A percentile compares a stretch with the other conserved stretches of the same genome.
Evolutionary conservation across 177 flowering plant species (phyloP).

Genomic region (Vitis hybrid): DNA sequence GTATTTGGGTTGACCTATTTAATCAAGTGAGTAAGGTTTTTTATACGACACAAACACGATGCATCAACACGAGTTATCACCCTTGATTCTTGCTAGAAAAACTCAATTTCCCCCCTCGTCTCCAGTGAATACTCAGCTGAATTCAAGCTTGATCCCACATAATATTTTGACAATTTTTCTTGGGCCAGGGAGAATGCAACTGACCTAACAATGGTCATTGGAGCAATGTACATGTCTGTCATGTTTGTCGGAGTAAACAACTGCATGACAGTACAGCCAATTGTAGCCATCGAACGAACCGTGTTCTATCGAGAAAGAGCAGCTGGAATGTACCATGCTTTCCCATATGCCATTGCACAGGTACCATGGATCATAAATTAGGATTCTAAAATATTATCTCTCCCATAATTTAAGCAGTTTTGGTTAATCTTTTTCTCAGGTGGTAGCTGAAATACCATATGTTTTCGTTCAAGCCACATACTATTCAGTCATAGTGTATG

Average conservation of each 20-base stretch:
- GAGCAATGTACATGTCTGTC: slow-evolving; percentile 65
- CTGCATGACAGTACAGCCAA: slow-evolving; percentile 19
- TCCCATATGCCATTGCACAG: slow-evolving; percentile 22
- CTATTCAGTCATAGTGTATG: slow-evolving; percentile 63
- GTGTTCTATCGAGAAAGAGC: slow-evolving; percentile 29
- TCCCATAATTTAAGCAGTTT: no score
- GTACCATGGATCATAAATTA: slow-evolving; percentile 5
- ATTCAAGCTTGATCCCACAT: no score
- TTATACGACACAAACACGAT: no score
- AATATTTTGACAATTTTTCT: not conserved
- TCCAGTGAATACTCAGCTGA: no score
- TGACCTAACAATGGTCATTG: slow-evolving; percentile 52
- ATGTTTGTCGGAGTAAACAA: slow-evolving; percentile 31
- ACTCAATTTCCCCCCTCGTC: no score
- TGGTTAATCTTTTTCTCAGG: slow-evolving; percentile 33
- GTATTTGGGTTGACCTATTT: no score
- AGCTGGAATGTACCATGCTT: slow-evolving; percentile 17
- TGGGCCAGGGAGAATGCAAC: slow-evolving; percentile 41
- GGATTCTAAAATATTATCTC: slow-evolving; percentile 7
- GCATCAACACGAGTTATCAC: no score
- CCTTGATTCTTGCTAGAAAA: no score
- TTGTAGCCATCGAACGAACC: slow-evolving; percentile 12
- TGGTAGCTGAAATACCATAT: slow-evolving; percentile 69
- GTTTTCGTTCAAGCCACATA: slow-evolving; percentile 56
- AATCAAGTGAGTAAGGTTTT: no score